Evolutionary conservation across 345 rosid species (phyloP).

Genomic region (Nephelium lappaceum): DNA sequence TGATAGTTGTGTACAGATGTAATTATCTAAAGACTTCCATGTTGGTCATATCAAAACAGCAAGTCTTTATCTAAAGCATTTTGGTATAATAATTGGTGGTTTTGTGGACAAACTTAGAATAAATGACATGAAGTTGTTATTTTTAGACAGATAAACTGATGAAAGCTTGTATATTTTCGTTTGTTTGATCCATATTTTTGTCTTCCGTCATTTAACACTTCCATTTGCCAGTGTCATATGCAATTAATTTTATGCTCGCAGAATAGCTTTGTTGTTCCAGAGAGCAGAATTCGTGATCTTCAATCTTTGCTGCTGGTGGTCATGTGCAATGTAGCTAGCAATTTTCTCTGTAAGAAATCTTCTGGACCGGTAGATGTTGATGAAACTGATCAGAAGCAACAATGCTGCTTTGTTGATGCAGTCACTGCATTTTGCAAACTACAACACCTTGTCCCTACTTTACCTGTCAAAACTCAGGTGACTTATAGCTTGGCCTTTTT

Average conservation of each 20-base stretch:
- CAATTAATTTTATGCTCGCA: constrained; percentile 45
- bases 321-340: constrained; percentile 74
- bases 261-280: constrained; percentile 45
- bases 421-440: constrained; percentile 90
- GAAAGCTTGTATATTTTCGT: neutral
- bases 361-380: constrained; percentile 47
- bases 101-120: neutral
- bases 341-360: constrained; percentile 60
- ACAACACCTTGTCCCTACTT: constrained; percentile 72
- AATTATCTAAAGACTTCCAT: neutral
- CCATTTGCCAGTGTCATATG: constrained; percentile 16
- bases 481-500: constrained; percentile 27
- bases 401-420: constrained; percentile 72
- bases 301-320: constrained; percentile 78
- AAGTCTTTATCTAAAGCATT: neutral
- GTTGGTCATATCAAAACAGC: neutral
- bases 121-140: constrained; percentile 1
- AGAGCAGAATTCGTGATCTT: constrained; percentile 53
- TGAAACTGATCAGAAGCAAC: constrained; percentile 66
- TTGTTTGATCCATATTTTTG: constrained; percentile 5
- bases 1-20: neutral
- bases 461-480: constrained; percentile 75
- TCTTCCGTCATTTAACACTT: constrained; percentile 3
- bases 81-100: neutral
- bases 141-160: neutral